Evolutionary conservation across 768 basidiomycete genomes (phyloP).

Genomic region (Serendipita vermifera): DNA sequence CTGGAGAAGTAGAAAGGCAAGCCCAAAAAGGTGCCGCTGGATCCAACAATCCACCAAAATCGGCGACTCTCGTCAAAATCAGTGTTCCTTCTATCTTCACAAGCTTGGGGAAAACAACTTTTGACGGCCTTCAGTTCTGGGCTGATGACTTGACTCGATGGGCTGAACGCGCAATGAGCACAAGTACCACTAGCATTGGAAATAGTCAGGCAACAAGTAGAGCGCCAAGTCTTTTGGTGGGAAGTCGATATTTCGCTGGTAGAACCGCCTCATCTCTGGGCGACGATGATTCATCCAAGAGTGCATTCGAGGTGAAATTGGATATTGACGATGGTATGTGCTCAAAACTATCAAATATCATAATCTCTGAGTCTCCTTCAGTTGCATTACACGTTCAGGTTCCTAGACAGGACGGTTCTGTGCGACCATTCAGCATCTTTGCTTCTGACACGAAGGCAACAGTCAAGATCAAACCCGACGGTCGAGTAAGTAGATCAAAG

Average conservation of each 20-base stretch:
- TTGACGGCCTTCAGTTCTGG: slow-evolving; percentile 78
- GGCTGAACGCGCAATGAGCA: slow-evolving; percentile 33
- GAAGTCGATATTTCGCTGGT: slow-evolving; percentile 59
- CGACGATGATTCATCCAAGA: slow-evolving; percentile 17
- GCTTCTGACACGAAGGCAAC: slow-evolving; percentile 51
- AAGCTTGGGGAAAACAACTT: slow-evolving; percentile 41
- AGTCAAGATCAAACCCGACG: slow-evolving; percentile 56
- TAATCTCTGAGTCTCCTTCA: slow-evolving; percentile 14
- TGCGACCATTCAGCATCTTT: slow-evolving; percentile 41
- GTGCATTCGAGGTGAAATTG: slow-evolving; percentile 40
- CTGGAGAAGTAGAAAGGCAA: no score
- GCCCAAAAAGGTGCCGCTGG: not conserved
- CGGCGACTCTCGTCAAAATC: slow-evolving; percentile 19
- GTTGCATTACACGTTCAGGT: slow-evolving; percentile 36
- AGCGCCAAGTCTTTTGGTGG: slow-evolving; percentile 52
- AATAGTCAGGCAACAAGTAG: slow-evolving; percentile 28
- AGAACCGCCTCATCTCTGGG: slow-evolving; percentile 18
- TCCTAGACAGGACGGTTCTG: slow-evolving; percentile 30
- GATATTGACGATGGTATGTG: slow-evolving; percentile 31
- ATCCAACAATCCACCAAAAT: slow-evolving; percentile 1
- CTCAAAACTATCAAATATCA: slow-evolving; percentile 19
- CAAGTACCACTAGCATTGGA: slow-evolving; percentile 14
- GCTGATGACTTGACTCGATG: slow-evolving; percentile 76
- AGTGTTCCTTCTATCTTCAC: slow-evolving; percentile 47
- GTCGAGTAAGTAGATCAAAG: slow-evolving; percentile 37